Percentiles rank a stretch among this genome's conserved stretches.
Conservation (phyloP, 306 rosid genomes). For the Acmispon strigosus region DNA sequence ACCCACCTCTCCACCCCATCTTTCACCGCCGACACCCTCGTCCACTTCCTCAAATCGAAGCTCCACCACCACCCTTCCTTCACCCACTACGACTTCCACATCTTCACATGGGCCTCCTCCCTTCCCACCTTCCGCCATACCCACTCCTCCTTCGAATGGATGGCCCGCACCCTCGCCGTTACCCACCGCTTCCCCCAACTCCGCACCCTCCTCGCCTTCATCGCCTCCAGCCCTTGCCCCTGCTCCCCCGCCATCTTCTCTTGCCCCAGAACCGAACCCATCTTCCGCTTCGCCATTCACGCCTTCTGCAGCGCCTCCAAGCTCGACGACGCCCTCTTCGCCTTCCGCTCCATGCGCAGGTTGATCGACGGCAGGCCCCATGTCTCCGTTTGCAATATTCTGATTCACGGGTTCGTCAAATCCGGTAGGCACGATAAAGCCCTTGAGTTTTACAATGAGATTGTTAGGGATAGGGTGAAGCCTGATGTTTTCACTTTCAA, state of each 20-base stretch:
- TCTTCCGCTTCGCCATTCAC: conserved; percentile 47
- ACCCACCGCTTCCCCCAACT: conserved; percentile 50
- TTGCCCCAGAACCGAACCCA: conserved; percentile 58
- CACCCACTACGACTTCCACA: conserved; percentile 67
- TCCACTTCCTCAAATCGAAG: conserved; percentile 69
- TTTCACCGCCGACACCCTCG: conserved; percentile 47
- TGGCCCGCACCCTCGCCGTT: conserved; percentile 58
- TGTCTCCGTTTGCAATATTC: conserved; percentile 45
- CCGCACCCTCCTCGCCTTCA: conserved; percentile 46
- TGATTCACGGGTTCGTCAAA: conserved; percentile 82
- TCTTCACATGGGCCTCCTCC: conserved; percentile 80
- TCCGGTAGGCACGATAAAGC: conserved; percentile 39
- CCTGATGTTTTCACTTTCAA: conserved; percentile 77
- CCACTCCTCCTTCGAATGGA: conserved; percentile 72
- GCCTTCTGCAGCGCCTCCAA: conserved; percentile 54
- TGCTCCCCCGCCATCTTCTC: conserved; percentile 77
- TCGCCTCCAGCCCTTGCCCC: conserved; percentile 61
- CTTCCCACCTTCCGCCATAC: conserved; percentile 76
- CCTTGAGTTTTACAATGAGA: conserved; percentile 44
- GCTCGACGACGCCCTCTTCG: conserved; percentile 45
- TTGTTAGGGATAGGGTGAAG: conserved; percentile 46
- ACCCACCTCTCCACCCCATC: conserved; percentile 52
- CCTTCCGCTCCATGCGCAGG: conserved; percentile 51
- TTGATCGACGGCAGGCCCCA: conserved; percentile 66
- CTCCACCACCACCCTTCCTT: conserved; percentile 75